Percentiles rank a stretch among this genome's conserved stretches.
These are phyloP conservation scores for Aspergillus calidoustus DNA, from an alignment of 2,329 filamentous ascomycete genomes.

Conservation along the genomic window DNA sequence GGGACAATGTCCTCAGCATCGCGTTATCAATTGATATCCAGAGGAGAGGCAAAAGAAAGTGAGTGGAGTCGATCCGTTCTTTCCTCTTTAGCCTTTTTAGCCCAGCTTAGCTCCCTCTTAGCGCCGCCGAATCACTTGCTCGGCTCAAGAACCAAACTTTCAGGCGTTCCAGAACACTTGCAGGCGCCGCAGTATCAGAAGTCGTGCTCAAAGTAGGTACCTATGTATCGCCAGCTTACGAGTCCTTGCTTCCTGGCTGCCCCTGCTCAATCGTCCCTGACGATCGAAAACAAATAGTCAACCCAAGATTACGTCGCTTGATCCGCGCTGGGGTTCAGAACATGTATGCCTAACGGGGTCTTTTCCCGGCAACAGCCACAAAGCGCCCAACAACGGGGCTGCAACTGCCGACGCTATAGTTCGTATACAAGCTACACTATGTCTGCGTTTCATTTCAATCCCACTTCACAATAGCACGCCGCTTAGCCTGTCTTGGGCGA, in stretches of 20 bases:
- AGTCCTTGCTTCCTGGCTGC: neutral
- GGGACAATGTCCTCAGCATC: neutral
- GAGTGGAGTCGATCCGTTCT: neutral
- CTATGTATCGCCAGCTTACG: neutral
- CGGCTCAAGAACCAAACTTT: neutral
- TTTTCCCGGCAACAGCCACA: neutral
- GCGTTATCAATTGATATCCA: neutral
- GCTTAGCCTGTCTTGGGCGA: neutral
- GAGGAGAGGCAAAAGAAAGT: neutral
- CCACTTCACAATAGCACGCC: neutral
- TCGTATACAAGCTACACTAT: neutral
- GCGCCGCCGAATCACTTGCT: neutral
- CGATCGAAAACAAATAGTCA: neutral
- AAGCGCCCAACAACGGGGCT: neutral
- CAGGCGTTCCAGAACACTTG: neutral
- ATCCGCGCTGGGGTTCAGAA: neutral
- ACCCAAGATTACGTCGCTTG: neutral
- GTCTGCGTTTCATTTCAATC: neutral
- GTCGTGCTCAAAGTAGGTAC: neutral
- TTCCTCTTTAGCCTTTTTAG: neutral
- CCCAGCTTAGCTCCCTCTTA: neutral
- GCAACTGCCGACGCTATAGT: neutral
- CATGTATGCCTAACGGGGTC: neutral
- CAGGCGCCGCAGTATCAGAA: neutral
- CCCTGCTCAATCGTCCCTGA: conserved; percentile 12